Evolutionary conservation across 148 eudicot genomes (phyloP).

Genomic region (Rhododendron vialii): DNA sequence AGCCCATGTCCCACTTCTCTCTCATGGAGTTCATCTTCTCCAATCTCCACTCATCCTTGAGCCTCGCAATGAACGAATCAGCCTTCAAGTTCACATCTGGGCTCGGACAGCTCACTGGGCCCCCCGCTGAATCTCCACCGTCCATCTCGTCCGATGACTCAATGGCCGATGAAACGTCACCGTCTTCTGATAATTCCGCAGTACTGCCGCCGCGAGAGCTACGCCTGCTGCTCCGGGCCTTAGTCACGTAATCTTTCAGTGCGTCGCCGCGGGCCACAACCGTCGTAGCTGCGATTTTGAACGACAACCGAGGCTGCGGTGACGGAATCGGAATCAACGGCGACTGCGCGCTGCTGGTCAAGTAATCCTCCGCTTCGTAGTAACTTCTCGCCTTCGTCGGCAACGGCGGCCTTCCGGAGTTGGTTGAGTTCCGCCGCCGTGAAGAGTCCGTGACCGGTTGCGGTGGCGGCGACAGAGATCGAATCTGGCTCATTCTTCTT

Average conservation of each 20-base stretch:
- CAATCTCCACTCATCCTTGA: conserved; percentile 62
- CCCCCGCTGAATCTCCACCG: conserved; percentile 24
- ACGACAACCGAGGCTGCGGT: conserved; percentile 40
- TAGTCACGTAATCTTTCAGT: conserved; percentile 13
- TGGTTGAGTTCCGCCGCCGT: neutral
- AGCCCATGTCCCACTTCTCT: conserved; percentile 25
- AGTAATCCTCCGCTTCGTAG: conserved; percentile 19
- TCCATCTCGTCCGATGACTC: conserved; percentile 12
- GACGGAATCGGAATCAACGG: conserved; percentile 27
- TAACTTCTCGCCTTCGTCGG: conserved; percentile 30
- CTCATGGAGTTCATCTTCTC: conserved; percentile 59
- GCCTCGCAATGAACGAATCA: conserved; percentile 67
- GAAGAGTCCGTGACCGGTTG: conserved; percentile 17
- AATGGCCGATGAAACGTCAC: conserved; percentile 8
- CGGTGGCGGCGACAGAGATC: conserved; percentile 17
- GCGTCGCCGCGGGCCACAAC: conserved; percentile 25
- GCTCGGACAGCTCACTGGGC: conserved; percentile 42
- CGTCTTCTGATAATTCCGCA: conserved; percentile 26
- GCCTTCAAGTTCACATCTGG: conserved; percentile 80
- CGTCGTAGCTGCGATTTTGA: conserved; percentile 27
- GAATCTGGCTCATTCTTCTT: neutral
- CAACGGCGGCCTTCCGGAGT: conserved; percentile 46
- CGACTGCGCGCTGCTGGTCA: conserved; percentile 29
- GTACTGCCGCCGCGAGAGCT: conserved; percentile 40
- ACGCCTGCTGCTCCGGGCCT: conserved; percentile 29